Base-by-base conservation (phyloP, 1,284 basidiomycete species). In the Apiotrichum gamsii region DNA sequence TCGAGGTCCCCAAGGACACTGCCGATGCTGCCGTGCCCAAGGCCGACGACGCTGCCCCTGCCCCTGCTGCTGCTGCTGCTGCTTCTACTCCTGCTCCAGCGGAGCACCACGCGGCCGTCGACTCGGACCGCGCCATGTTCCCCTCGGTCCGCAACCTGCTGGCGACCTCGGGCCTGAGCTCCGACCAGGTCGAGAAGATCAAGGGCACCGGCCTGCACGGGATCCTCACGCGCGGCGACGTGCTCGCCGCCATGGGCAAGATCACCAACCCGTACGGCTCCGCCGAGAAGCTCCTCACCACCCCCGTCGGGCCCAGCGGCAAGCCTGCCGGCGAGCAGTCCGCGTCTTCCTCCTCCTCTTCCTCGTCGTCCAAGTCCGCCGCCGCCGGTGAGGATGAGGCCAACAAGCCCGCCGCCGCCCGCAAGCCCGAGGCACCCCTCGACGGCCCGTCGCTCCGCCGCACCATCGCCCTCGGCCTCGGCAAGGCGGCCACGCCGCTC, bases 221-320 rank as follows among this genome's bases (percentile, higher is more conserved):
- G 15, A 90, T 90, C 85, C 69, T 94, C 52, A 94, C 89, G 39
- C 90, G 90, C 69, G 90, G 90, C 9, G 90, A 94, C 65, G 82
- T 93, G 2, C 78, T 94, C 28, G 74, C 85, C 5, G 83, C 82
- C 65, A 75, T 91, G 13, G 89, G 89, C 28, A 82, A 83, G 67
- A 57, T 72, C 44, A 57, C 59, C 55, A 71, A 59, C 43, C 84
- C 87, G 10, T 88, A 83, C 36, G 78, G 81, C 13, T 86, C 87
- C 2, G 77, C 81, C 18, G 87, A 86, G 47, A 87, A 86, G 16
- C 83, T 80, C 70, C 82, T 81, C 32, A 42, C 52, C 42, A 65
- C 67, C 48, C 40, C 61, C 31, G 54, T 69, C 56, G 64, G 63
- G 8, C 52, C 69, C 1, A 64, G 67, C 45, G 67, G 69, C 31